A percentile compares a stretch with the other conserved stretches of the same genome.
Evolutionary conservation across 768 basidiomycete species (phyloP).

Genomic region (Podaxis sp.): DNA sequence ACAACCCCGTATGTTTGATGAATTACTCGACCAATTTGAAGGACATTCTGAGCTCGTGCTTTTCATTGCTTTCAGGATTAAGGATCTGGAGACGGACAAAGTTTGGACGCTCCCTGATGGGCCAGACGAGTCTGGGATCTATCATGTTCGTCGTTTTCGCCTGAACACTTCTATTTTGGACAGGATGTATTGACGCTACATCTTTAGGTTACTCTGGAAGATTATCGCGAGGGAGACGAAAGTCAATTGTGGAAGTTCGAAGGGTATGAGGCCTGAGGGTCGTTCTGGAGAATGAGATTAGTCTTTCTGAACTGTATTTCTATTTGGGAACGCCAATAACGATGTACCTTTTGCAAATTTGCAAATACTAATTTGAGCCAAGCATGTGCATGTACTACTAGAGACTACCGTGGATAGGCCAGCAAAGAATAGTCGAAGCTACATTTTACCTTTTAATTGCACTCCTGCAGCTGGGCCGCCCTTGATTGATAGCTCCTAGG

Average conservation of each 20-base stretch:
- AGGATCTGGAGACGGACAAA: neutral
- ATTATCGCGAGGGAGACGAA: neutral
- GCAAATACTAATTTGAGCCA: no score
- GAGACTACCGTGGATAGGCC: no score
- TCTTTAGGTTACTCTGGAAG: neutral
- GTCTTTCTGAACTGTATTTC: no score
- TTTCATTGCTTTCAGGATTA: neutral
- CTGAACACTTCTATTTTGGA: no score
- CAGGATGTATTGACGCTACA: neutral
- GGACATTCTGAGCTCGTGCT: neutral
- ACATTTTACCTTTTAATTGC: no score
- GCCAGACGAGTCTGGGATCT: neutral
- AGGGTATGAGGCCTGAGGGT: neutral
- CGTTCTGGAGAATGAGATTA: no score
- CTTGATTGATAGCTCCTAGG: no score
- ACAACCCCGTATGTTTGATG: neutral
- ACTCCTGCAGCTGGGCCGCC: no score
- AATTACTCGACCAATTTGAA: neutral
- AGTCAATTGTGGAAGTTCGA: neutral
- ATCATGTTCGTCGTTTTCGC: neutral
- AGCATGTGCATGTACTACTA: no score
- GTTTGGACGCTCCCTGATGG: neutral
- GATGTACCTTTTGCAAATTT: no score
- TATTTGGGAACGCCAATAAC: no score
- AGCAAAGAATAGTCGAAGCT: no score